phyloP scores from a whole-genome alignment of 345 rosid genomes.

The Euphorbia peplus region DNA sequence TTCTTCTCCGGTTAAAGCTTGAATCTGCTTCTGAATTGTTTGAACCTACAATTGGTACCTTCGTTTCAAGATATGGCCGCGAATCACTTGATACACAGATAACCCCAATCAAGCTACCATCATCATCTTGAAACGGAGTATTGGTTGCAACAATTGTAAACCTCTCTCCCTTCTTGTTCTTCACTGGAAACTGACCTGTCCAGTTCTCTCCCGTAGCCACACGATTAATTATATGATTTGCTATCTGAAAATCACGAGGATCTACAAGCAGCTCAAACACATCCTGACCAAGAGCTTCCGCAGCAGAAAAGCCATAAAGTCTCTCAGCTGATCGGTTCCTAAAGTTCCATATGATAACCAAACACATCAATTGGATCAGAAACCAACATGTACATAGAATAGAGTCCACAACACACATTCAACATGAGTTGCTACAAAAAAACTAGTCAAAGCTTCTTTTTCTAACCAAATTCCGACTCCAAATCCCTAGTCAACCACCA shows the following conservation, averaged over 20 bases:
- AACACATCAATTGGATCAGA: conserved; percentile 2
- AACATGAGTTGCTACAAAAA: conserved; percentile 2
- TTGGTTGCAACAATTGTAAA: conserved; percentile 58
- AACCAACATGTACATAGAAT: neutral
- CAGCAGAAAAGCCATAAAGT: conserved; percentile 73
- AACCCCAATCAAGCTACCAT: conserved; percentile 65
- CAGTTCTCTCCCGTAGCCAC: conserved; percentile 70
- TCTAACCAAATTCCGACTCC: neutral
- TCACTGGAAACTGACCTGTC: conserved; percentile 89
- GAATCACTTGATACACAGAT: conserved; percentile 69
- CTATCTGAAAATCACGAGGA: conserved; percentile 51
- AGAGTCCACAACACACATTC: neutral
- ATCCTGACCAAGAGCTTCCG: conserved; percentile 76
- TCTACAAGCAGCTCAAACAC: conserved; percentile 68
- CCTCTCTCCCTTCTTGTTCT: conserved; percentile 66
- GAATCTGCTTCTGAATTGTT: conserved; percentile 48
- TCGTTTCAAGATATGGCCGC: conserved; percentile 45
- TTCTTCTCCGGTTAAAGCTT: conserved; percentile 41
- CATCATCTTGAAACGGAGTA: conserved; percentile 77
- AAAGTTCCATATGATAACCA: conserved; percentile 25
- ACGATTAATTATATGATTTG: conserved; percentile 45
- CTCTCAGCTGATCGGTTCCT: conserved; percentile 89
- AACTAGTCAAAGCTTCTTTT: neutral
- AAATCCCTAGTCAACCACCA: conserved; percentile 9
- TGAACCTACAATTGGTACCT: conserved; percentile 26